Conservation (phyloP, 2,329 filamentous ascomycete species). For the Colletotrichum sojae region DNA sequence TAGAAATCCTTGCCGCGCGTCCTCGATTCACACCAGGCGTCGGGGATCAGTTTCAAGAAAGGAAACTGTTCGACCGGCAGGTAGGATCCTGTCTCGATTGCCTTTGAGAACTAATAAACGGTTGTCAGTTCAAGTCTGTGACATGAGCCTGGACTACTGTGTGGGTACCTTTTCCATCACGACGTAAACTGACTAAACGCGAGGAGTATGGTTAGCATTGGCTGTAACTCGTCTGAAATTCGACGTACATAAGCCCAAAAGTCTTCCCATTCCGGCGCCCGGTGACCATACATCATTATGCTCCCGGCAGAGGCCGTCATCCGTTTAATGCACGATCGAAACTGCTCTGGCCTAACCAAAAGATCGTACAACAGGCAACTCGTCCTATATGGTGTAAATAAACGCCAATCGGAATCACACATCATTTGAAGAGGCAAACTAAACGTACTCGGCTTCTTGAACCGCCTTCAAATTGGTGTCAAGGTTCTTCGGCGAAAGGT, state of each 20-base stretch:
- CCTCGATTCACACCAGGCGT: conserved; percentile 58
- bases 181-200: conserved; percentile 8
- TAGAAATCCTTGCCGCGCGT: conserved; percentile 53
- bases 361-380: conserved; percentile 20
- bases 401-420: not conserved
- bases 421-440: not conserved
- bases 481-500: conserved; percentile 60
- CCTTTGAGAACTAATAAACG: conserved; percentile 45
- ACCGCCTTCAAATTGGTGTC: conserved; percentile 59
- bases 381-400: not conserved
- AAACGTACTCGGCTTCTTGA: conserved; percentile 60
- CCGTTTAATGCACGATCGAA: conserved; percentile 9
- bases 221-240: fast-evolving
- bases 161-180: conserved; percentile 7
- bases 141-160: not conserved
- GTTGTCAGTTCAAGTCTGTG: not conserved
- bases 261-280: conserved; percentile 8
- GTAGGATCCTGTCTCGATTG: conserved; percentile 62
- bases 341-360: conserved; percentile 15
- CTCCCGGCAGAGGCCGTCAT: conserved; percentile 24
- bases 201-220: not conserved
- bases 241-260: conserved; percentile 28
- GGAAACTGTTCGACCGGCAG: conserved; percentile 65
- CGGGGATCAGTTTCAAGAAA: conserved; percentile 58
- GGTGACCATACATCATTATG: conserved; percentile 14